A percentile compares a stretch with the other conserved stretches of the same genome.
Conservation (phyloP, 306 rosid species). For the Clitoria ternatea region DNA sequence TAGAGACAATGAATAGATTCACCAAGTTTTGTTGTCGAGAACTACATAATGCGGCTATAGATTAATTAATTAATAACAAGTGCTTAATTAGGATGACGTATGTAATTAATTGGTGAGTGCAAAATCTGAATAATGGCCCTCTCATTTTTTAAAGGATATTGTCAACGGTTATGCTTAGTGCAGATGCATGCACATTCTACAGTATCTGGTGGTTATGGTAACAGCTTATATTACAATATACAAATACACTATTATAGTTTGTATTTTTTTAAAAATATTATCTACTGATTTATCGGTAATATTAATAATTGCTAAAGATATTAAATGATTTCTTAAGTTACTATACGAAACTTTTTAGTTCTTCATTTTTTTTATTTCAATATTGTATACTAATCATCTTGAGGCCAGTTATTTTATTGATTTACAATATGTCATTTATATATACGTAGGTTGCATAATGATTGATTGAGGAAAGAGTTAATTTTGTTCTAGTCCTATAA, state of each 20-base stretch:
- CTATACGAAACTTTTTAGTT: not conserved
- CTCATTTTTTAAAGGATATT: conserved; percentile 4
- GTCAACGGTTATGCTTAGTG: conserved; percentile 30
- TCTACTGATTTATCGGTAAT: not conserved
- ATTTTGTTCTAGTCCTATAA: too few relatives aligned
- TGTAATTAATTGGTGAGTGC: conserved; percentile 20
- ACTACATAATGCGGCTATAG: conserved; percentile 33
- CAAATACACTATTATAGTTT: conserved; percentile 1
- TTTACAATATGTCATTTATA: too few relatives aligned
- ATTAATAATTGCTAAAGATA: conserved; percentile 3
- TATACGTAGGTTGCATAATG: too few relatives aligned
- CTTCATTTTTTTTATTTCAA: not conserved
- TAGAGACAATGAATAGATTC: conserved; percentile 42
- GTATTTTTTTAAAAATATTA: not conserved
- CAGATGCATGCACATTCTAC: conserved; percentile 39
- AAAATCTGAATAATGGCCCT: conserved; percentile 22
- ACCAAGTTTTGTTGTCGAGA: conserved; percentile 20
- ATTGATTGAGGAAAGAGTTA: too few relatives aligned
- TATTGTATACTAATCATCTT: too few relatives aligned
- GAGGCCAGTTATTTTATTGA: too few relatives aligned
- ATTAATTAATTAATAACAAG: conserved; percentile 24
- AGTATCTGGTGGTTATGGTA: not conserved
- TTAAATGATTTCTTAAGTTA: not conserved
- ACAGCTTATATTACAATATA: conserved; percentile 7
- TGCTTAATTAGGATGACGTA: conserved; percentile 27